Conservation (phyloP, 2,329 filamentous ascomycete species). For the Aureobasidium zeae region DNA sequence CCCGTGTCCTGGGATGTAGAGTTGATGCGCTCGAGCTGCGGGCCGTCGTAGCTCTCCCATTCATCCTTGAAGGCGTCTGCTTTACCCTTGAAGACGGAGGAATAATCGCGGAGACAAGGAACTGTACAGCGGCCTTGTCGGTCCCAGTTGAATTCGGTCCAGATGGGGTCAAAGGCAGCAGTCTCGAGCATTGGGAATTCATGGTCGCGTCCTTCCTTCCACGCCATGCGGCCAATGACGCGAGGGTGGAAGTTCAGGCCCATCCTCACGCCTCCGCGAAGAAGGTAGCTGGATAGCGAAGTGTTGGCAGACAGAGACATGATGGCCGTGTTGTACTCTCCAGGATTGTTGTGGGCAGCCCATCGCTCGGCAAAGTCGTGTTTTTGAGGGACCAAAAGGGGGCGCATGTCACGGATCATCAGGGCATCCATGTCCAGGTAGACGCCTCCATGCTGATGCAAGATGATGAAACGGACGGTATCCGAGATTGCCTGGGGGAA, state of each 20-base stretch:
- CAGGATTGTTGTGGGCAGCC: constrained; percentile 41
- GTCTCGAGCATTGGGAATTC: constrained; percentile 51
- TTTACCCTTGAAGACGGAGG: constrained; percentile 44
- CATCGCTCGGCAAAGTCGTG: constrained; percentile 48
- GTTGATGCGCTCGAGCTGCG: constrained; percentile 29
- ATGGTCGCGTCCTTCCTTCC: constrained; percentile 45
- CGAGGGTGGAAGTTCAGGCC: constrained; percentile 49
- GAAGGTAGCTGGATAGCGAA: constrained; percentile 45
- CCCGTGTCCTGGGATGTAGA: constrained; percentile 15
- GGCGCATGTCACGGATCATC: constrained; percentile 47
- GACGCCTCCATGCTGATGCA: constrained; percentile 45
- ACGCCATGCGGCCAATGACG: constrained; percentile 47
- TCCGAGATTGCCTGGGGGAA: constrained; percentile 50
- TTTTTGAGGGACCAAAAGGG: constrained; percentile 41
- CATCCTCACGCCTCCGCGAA: constrained; percentile 49
- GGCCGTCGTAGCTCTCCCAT: constrained; percentile 45
- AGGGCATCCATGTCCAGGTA: constrained; percentile 50
- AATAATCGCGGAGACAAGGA: constrained; percentile 46
- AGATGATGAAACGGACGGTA: constrained; percentile 46
- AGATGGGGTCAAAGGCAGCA: constrained; percentile 48
- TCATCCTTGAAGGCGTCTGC: constrained; percentile 39
- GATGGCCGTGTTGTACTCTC: constrained; percentile 50
- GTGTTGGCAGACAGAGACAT: constrained; percentile 49
- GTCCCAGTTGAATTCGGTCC: constrained; percentile 49
- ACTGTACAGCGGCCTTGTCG: constrained; percentile 45